Conservation (phyloP, 441 rosid species). For the Erodium trifolium region DNA sequence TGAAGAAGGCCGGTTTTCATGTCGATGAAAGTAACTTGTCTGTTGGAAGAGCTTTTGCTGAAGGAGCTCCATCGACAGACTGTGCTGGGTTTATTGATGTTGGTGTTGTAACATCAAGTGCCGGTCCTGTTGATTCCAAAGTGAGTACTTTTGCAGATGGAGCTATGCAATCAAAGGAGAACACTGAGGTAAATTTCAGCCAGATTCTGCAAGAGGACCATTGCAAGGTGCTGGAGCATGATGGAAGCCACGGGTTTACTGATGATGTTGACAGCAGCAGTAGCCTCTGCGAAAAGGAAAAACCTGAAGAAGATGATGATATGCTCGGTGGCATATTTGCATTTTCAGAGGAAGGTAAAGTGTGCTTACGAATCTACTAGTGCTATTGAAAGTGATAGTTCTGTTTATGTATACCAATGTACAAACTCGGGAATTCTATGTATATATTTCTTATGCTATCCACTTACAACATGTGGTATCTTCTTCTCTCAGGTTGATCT, state of each 20-base stretch:
- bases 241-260: conserved; percentile 28
- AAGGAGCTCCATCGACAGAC: no score
- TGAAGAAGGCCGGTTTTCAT: conserved; percentile 22
- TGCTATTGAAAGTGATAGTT: background rate
- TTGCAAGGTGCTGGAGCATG: conserved; percentile 31
- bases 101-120: no score
- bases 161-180: conserved; percentile 20
- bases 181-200: conserved; percentile 43
- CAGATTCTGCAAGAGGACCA: conserved; percentile 59
- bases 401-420: no score
- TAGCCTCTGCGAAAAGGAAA: conserved; percentile 42
- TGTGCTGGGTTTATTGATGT: no score
- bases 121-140: conserved; percentile 37
- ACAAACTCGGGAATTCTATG: background rate
- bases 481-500: conserved; percentile 48
- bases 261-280: conserved; percentile 36
- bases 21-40: conserved; percentile 35
- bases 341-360: conserved; percentile 83
- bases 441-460: background rate
- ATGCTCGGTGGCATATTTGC: conserved; percentile 85
- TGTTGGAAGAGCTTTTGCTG: conserved; percentile 36
- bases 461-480: background rate
- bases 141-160: conserved; percentile 44
- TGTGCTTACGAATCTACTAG: background rate
- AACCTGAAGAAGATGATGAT: conserved; percentile 59